Evolutionary conservation across 2,329 filamentous ascomycete genomes (phyloP).

Genomic region (Aspergillus sp.): DNA sequence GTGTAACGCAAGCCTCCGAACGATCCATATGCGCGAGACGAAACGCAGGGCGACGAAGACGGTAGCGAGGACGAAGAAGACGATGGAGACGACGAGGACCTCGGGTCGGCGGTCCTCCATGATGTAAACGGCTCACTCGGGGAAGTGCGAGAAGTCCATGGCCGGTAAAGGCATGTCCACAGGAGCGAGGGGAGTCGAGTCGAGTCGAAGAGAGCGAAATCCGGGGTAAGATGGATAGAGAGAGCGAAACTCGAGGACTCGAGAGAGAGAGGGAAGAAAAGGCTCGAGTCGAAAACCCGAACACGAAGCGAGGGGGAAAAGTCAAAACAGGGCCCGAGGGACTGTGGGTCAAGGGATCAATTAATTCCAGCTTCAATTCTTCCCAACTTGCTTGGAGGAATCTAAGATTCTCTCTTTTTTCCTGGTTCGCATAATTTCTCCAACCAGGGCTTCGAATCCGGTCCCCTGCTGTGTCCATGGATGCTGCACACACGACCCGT

Average conservation of each 20-base stretch:
- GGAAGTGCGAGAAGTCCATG: conserved; percentile 19
- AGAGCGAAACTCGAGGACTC: conserved; percentile 4
- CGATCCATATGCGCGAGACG: conserved; percentile 72
- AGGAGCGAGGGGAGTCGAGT: neutral
- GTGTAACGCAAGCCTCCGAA: conserved; percentile 73
- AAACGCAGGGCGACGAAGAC: conserved; percentile 77
- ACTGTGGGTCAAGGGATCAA: conserved; percentile 18
- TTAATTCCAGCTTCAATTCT: conserved; percentile 1
- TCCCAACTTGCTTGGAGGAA: neutral
- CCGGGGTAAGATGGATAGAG: conserved; percentile 5
- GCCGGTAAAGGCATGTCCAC: neutral
- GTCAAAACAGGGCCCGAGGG: conserved; percentile 10
- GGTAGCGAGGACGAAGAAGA: conserved; percentile 66
- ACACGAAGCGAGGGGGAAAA: conserved; percentile 17
- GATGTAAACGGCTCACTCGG: conserved; percentile 20
- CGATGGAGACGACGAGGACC: conserved; percentile 49
- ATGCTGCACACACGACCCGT: neutral
- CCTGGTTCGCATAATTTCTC: neutral
- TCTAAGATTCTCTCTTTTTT: neutral
- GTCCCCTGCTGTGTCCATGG: neutral
- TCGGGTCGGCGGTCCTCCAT: conserved; percentile 42
- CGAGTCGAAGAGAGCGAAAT: conserved; percentile 1
- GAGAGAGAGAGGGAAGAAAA: neutral
- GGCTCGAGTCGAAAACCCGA: conserved; percentile 6
- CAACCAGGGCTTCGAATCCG: neutral